Conservation (phyloP, 306 rosid genomes). For the Styphnolobium japonicum region DNA sequence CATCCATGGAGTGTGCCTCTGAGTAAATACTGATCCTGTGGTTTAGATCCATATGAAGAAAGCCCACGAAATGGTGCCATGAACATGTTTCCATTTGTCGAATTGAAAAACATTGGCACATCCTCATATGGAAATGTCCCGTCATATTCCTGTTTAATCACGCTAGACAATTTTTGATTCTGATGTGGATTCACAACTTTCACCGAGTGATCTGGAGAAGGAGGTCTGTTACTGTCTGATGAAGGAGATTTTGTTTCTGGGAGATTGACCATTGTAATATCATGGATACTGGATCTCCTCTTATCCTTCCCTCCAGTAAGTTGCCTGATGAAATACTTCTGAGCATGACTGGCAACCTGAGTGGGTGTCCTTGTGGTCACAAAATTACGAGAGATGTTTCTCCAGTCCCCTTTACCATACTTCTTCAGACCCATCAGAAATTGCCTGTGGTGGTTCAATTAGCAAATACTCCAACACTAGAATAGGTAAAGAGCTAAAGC, state of each 20-base stretch:
- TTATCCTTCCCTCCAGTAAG: conserved; percentile 66
- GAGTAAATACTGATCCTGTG: conserved; percentile 46
- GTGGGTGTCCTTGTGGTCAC: conserved; percentile 74
- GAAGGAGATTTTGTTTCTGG: conserved; percentile 44
- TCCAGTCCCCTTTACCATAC: conserved; percentile 87
- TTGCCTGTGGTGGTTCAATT: conserved; percentile 43
- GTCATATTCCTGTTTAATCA: conserved; percentile 43
- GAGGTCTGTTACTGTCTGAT: conserved; percentile 28
- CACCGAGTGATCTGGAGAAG: conserved; percentile 36
- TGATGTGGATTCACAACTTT: conserved; percentile 38
- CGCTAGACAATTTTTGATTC: conserved; percentile 26
- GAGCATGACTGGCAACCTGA: conserved; percentile 86
- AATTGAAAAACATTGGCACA: conserved; percentile 31
- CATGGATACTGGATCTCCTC: conserved; percentile 85
- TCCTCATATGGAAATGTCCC: conserved; percentile 40
- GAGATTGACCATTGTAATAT: conserved; percentile 65
- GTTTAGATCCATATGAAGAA: conserved; percentile 47
- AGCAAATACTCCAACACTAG: neutral
- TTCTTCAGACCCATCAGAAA: conserved; percentile 80
- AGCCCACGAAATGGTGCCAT: conserved; percentile 48
- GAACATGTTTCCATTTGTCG: conserved; percentile 39
- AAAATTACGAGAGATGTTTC: conserved; percentile 64
- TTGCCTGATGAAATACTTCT: conserved; percentile 73
- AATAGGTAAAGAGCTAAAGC: neutral
- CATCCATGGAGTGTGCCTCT: conserved; percentile 40